Evolutionary conservation across 2,329 filamentous ascomycete genomes (phyloP), one percentile per base, ranked within the genome.

Genomic region (Endoconidiophora laricicola): DNA sequence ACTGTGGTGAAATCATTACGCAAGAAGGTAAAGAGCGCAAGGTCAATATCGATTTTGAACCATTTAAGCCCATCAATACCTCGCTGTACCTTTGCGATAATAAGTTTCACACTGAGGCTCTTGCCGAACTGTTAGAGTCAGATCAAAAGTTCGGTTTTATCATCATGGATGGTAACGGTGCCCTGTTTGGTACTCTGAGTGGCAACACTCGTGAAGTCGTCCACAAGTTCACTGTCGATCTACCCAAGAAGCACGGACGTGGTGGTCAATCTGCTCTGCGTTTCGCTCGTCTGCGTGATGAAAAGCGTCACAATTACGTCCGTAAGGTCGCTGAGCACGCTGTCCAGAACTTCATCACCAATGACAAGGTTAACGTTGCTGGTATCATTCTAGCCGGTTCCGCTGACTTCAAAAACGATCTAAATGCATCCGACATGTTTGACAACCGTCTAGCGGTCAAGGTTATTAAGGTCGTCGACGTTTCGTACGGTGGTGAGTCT

Each of bases 101-200:
- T 76, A 98, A 98, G 65, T 98, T 98, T 69, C 91, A 98, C 65
- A 98, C 91, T 52, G 91, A 98, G 69, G 90, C 91, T 16, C 72
- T 98, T 57, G 91, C 88, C 57, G 91, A 98, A 71, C 78, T 98
- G 61, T 81, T 98, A 57, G 91, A 98, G 70, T 95, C 90, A 16
- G 91, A 98, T 65, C 91, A 96, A 69, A 95, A 94, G 69, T 98
- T 98, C 60, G 91, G 91, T 50, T 98, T 98, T 71, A 98, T 98
- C 66, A 82, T 98, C 70, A 98, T 98, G 91, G 91, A 98, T 64
- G 91, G 91, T 71, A 98, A 98, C 69, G 93, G 91, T 60, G 86
- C 91, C 41, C 79, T 98, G 26, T 98, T 98, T 59, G 91, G 91
- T 60, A 98, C 91, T 1, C 74, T 98, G 40, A 94, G 87, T 61